Percentiles rank a stretch among this genome's conserved stretches.
These are phyloP conservation scores for Xeromyces bisporus DNA, from an alignment of 495 filamentous ascomycete genomes.

Conservation along the genomic window DNA sequence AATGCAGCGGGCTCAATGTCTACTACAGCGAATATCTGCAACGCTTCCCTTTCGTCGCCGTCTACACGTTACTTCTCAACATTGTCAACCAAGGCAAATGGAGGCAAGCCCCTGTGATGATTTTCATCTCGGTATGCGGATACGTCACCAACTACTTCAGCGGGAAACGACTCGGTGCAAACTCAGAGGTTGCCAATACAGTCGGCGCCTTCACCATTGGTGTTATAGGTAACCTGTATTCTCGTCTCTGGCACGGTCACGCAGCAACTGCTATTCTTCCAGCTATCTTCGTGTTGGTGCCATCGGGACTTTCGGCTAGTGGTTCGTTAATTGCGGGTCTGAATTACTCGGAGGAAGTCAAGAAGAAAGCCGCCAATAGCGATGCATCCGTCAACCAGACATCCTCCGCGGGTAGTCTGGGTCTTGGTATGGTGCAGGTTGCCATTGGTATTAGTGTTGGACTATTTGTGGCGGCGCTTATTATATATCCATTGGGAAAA, in stretches of 20 bases:
- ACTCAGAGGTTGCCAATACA: constrained; percentile 63
- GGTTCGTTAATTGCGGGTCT: constrained; percentile 70
- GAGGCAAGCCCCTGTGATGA: constrained; percentile 68
- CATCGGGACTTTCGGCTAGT: constrained; percentile 62
- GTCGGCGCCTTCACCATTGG: constrained; percentile 73
- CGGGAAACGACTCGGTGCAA: constrained; percentile 45
- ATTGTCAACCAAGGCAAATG: constrained; percentile 74
- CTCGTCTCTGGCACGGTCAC: constrained; percentile 57
- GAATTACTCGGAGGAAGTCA: constrained; percentile 50
- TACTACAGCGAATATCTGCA: constrained; percentile 20
- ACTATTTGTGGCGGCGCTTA: constrained; percentile 58
- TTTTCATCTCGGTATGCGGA: constrained; percentile 58
- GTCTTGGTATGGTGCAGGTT: constrained; percentile 69
- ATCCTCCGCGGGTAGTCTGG: constrained; percentile 13
- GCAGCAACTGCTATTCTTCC: constrained; percentile 75
- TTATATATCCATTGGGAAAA: constrained; percentile 74
- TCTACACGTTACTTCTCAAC: constrained; percentile 62
- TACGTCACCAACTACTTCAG: constrained; percentile 70
- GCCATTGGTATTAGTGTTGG: constrained; percentile 82
- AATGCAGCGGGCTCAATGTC: constrained; percentile 33
- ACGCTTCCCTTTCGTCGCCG: constrained; percentile 43
- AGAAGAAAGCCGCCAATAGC: constrained; percentile 17
- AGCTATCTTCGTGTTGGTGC: constrained; percentile 87
- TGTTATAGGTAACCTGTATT: constrained; percentile 69
- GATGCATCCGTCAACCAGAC: constrained; percentile 4